A percentile compares a stretch with the other conserved stretches of the same genome.
phyloP scores from a whole-genome alignment of 2,329 filamentous ascomycete genomes.

The Colletotrichum abscissum region DNA sequence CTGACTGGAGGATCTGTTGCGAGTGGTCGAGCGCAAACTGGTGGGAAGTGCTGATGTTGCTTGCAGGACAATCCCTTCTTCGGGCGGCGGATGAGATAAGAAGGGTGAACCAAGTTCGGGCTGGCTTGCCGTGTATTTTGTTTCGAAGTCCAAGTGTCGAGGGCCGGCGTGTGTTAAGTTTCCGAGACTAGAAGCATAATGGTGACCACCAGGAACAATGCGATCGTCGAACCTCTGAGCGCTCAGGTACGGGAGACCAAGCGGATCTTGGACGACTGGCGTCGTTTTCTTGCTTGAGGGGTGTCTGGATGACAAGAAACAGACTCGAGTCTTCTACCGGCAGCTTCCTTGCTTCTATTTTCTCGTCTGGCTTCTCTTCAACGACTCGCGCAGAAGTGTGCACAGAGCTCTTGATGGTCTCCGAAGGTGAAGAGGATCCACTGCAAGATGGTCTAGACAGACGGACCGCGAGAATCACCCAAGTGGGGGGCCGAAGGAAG shows the following conservation, averaged over 20 bases:
- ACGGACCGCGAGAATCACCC: constrained; percentile 36
- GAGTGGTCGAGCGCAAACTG: constrained; percentile 40
- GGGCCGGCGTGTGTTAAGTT: constrained; percentile 46
- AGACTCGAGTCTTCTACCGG: constrained; percentile 30
- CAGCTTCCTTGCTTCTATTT: constrained; percentile 31
- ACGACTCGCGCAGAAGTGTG: constrained; percentile 31
- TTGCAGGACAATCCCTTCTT: constrained; percentile 40
- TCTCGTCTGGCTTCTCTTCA: constrained; percentile 13
- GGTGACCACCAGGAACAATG: constrained; percentile 39
- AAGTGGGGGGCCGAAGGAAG: constrained; percentile 35
- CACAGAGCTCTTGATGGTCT: constrained; percentile 36
- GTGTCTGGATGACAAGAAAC: constrained; percentile 36
- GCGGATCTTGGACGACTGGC: constrained; percentile 36
- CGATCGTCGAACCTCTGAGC: constrained; percentile 37
- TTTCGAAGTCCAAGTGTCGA: constrained; percentile 47
- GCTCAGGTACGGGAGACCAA: constrained; percentile 38
- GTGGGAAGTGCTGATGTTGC: constrained; percentile 38
- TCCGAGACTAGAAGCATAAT: constrained; percentile 46
- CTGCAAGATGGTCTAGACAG: constrained; percentile 32
- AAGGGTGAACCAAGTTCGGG: constrained; percentile 41
- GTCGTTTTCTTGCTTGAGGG: constrained; percentile 19
- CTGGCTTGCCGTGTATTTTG: constrained; percentile 43
- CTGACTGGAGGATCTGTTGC: constrained; percentile 39
- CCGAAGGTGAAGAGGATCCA: constrained; percentile 29
- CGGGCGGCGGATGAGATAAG: constrained; percentile 38